Base-by-base conservation (phyloP, 805 yeast species). In the Isabelozyma rhagii region DNA sequence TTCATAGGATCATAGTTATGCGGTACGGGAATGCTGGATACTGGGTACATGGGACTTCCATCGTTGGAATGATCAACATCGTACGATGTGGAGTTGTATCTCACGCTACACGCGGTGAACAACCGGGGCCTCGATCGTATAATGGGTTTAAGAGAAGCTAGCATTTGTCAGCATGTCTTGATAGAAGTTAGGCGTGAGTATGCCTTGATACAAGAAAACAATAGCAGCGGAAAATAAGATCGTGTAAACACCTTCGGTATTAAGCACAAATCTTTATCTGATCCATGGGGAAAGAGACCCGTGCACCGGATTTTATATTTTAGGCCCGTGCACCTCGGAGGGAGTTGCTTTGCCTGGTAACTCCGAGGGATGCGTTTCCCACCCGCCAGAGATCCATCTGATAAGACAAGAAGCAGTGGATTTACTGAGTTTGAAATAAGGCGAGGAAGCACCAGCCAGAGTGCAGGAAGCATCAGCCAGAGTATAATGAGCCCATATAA, bases 1-100 rank as follows among this genome's bases (percentile, higher is more conserved):
- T 53, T 55, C 8, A 62, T 57, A 3, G 67, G 65, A 49, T 62
- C 64, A 43, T 55, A 63, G 8, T 53, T 48, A 10, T 29, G 21
- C 3, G 58, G 58, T 27, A 45, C 38, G 21, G 39, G 36, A 5
- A 43, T 15, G 27, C 5, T 43, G 38, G 45, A n/a, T 8, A 14
- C 14, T 8, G 45, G 45, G 14, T 43, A 43, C 13, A 43, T 15
- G 13, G 45, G 39, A 28, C 18, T 14, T n/a, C 45, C 44, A n/a
- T 27, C 44, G 28, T 15, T 41, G 3, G 36, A 31, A 31, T 31
- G 36, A 8, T 31, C 36, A 13, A 31, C 36, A 31, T 31, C n/a
- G n/a, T 31, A 31, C 10, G 36, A 31, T 10, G 36, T 31, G 10
- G n/a, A 31, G 36, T 31, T 31, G 36, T 13, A 10, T 31, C 36